phyloP scores from a whole-genome alignment of 306 rosid genomes.

The Abrus precatorius region DNA sequence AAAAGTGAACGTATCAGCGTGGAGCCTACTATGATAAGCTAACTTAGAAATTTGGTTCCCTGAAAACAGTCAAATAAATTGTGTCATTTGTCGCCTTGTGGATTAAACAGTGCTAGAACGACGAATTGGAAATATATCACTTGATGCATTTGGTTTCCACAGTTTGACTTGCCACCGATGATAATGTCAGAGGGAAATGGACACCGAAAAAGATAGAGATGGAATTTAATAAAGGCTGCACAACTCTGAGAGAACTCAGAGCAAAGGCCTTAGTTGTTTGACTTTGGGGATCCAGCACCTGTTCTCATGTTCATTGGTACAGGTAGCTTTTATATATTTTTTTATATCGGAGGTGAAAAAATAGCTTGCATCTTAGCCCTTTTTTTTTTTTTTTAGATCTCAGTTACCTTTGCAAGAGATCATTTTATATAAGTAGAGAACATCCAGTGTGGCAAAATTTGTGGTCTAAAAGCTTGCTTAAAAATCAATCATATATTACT shows the following conservation, averaged over 20 bases:
- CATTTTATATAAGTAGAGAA: too few relatives aligned
- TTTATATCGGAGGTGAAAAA: too few relatives aligned
- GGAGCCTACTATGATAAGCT: background rate
- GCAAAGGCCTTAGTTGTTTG: too few relatives aligned
- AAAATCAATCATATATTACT: too few relatives aligned
- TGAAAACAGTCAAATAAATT: constrained; percentile 15
- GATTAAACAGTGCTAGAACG: background rate
- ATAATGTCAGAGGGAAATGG: constrained; percentile 1
- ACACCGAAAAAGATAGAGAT: constrained; percentile 12
- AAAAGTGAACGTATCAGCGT: background rate
- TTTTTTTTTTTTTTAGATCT: too few relatives aligned
- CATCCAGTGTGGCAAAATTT: too few relatives aligned
- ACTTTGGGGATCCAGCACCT: background rate
- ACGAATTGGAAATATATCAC: background rate
- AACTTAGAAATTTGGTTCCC: constrained; percentile 12
- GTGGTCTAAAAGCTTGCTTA: too few relatives aligned
- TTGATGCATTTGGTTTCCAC: background rate
- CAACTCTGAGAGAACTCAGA: too few relatives aligned
- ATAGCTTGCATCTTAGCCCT: too few relatives aligned
- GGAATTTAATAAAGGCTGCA: constrained; percentile 33
- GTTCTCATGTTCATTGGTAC: background rate
- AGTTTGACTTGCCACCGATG: constrained; percentile 27
- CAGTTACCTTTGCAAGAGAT: too few relatives aligned
- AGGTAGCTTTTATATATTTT: background rate
- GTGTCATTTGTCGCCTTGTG: background rate